Conservation (phyloP, 495 filamentous ascomycete genomes). For the Cercophora sp. region DNA sequence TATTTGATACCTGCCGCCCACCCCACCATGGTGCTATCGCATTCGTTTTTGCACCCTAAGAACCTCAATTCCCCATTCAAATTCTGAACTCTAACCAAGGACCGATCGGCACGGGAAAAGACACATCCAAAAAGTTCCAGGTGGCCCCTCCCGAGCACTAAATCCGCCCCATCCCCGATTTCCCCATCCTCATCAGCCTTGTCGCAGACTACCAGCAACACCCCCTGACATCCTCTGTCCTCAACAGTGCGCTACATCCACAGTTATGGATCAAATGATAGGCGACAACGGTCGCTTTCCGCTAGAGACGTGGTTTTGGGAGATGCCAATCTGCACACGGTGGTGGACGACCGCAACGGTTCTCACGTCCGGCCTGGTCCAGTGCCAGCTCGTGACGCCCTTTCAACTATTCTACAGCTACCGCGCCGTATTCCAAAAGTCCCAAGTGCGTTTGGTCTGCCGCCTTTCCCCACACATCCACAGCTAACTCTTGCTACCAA, state of each 20-base stretch:
- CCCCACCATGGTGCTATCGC: too few species aligned
- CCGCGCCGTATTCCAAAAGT: slow-evolving; percentile 81
- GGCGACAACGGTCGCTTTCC: slow-evolving; percentile 70
- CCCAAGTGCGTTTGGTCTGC: slow-evolving; percentile 56
- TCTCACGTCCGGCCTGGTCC: slow-evolving; percentile 81
- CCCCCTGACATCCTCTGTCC: background rate
- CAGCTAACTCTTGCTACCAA: background rate
- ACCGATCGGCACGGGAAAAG: too few species aligned
- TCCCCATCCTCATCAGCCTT: background rate
- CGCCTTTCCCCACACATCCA: background rate
- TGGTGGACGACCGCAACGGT: slow-evolving; percentile 96
- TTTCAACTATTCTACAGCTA: slow-evolving; percentile 98
- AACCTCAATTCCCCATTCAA: too few species aligned
- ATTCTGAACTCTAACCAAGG: too few species aligned
- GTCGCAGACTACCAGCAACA: background rate
- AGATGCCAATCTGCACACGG: slow-evolving; percentile 92
- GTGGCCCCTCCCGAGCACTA: background rate
- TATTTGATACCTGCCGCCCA: too few species aligned
- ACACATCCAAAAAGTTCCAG: background rate
- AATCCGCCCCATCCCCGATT: background rate
- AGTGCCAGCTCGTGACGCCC: slow-evolving; percentile 84
- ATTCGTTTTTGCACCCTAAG: too few species aligned
- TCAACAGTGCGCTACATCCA: background rate
- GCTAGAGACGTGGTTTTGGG: slow-evolving; percentile 94
- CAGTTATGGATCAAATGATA: slow-evolving; percentile 64